phyloP scores from a whole-genome alignment of 2,329 filamentous ascomycete species.

The Venturia nashicola region DNA sequence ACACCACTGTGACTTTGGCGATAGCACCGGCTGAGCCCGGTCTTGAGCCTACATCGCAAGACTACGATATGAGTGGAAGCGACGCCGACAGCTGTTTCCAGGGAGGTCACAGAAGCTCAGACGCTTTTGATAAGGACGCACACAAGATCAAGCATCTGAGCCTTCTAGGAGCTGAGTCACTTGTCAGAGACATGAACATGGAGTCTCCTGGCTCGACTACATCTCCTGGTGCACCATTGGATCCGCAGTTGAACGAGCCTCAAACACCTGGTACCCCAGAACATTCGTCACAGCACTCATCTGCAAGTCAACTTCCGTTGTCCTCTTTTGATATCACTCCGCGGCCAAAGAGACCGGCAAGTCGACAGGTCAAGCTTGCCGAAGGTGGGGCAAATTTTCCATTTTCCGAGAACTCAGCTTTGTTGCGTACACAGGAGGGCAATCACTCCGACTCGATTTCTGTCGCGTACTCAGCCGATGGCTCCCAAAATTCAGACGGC shows the following conservation, averaged over 20 bases:
- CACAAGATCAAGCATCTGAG: constrained; percentile 17
- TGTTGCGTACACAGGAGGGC: background rate
- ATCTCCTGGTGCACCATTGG: background rate
- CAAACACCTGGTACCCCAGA: constrained; percentile 21
- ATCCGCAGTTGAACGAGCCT: constrained; percentile 16
- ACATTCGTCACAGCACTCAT: background rate
- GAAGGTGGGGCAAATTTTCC: background rate
- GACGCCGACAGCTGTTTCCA: background rate
- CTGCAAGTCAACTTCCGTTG: background rate
- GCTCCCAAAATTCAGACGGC: background rate
- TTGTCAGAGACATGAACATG: constrained; percentile 37
- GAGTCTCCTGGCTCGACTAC: constrained; percentile 14
- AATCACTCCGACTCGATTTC: background rate
- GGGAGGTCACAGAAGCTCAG: background rate
- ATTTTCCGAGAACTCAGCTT: background rate
- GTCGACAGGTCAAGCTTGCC: background rate
- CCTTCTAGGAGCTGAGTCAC: constrained; percentile 34
- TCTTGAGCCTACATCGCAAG: constrained; percentile 7
- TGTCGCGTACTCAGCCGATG: background rate
- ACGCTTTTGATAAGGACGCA: background rate
- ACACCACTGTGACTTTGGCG: constrained; percentile 19
- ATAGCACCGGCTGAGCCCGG: constrained; percentile 1
- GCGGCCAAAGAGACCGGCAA: background rate
- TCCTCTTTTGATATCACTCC: constrained; percentile 2
- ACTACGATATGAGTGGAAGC: background rate